A percentile compares a stretch with the other conserved stretches of the same genome.
phyloP scores from a whole-genome alignment of 495 filamentous ascomycete genomes.

The Penicillium simplicissimum region DNA sequence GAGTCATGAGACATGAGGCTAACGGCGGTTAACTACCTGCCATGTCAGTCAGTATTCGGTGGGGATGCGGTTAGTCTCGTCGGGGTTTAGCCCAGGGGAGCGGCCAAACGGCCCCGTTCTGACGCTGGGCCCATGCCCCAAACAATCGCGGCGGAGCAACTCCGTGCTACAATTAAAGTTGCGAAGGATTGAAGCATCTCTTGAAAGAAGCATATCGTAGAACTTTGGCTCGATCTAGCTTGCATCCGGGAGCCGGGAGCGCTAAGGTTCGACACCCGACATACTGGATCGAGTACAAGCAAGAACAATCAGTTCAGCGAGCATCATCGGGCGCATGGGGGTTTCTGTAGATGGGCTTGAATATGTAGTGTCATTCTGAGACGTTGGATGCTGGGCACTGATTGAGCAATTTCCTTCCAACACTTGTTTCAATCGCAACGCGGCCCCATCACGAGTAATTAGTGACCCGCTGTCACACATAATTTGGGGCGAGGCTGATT shows the following conservation, averaged over 20 bases:
- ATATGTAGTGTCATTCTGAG: neutral
- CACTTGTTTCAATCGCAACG: neutral
- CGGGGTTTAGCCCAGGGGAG: neutral
- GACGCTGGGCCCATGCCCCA: slow-evolving; percentile 1
- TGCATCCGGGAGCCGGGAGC: neutral
- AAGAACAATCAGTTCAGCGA: neutral
- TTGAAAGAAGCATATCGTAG: neutral
- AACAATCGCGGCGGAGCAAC: neutral
- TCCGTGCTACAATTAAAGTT: slow-evolving; percentile 7
- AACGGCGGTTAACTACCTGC: slow-evolving; percentile 4
- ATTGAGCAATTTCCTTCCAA: neutral
- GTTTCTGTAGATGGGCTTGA: neutral
- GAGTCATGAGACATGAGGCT: slow-evolving; percentile 15
- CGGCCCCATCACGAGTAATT: neutral
- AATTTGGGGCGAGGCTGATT: neutral
- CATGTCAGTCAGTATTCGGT: neutral
- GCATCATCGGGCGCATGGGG: neutral
- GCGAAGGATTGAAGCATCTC: slow-evolving; percentile 13
- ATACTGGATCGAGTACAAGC: neutral
- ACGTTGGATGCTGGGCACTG: neutral
- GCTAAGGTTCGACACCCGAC: neutral
- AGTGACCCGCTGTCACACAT: neutral
- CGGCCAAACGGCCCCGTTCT: neutral
- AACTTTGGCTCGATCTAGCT: neutral
- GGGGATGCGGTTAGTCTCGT: neutral